phyloP scores from a whole-genome alignment of 2,329 filamentous ascomycete species.

The Monosporascus cannonballus region DNA sequence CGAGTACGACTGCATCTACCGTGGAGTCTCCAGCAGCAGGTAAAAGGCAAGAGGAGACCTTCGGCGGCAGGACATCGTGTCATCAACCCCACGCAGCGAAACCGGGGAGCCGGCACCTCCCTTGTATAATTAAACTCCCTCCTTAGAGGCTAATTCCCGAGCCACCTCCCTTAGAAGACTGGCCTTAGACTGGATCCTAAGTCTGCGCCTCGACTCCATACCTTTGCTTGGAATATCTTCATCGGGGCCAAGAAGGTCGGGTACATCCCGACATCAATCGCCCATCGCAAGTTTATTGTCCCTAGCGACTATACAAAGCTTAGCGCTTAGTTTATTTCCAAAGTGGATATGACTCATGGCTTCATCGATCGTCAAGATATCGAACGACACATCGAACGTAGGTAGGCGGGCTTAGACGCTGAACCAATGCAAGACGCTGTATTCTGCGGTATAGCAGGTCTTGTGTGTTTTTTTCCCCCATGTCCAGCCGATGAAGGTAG shows the following conservation, averaged over 20 bases:
- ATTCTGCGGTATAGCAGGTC: conserved; percentile 47
- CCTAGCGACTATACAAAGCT: conserved; percentile 37
- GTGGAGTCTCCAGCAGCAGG: conserved; percentile 22
- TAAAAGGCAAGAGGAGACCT: not conserved
- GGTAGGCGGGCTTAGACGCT: conserved; percentile 27
- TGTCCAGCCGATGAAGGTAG: conserved; percentile 30
- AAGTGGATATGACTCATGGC: conserved; percentile 46
- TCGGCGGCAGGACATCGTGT: not conserved
- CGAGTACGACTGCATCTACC: conserved; percentile 47
- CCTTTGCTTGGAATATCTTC: conserved; percentile 49
- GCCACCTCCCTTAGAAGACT: conserved; percentile 49
- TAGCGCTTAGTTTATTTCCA: conserved; percentile 45
- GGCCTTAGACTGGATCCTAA: conserved; percentile 47
- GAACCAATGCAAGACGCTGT: conserved; percentile 38
- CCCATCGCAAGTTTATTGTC: conserved; percentile 41
- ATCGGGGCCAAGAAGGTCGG: conserved; percentile 22
- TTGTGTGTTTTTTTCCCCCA: conserved; percentile 50
- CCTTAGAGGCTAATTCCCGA: conserved; percentile 51
- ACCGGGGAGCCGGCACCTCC: not conserved
- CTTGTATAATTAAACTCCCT: conserved; percentile 27
- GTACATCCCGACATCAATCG: conserved; percentile 18
- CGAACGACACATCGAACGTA: conserved; percentile 19
- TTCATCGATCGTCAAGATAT: conserved; percentile 35
- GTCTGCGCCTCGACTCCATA: conserved; percentile 45
- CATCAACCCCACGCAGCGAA: not conserved